A percentile compares a stretch with the other conserved stretches of the same genome.
Conservation (phyloP, 2,329 filamentous ascomycete species). For the Leptodontidium sp. region DNA sequence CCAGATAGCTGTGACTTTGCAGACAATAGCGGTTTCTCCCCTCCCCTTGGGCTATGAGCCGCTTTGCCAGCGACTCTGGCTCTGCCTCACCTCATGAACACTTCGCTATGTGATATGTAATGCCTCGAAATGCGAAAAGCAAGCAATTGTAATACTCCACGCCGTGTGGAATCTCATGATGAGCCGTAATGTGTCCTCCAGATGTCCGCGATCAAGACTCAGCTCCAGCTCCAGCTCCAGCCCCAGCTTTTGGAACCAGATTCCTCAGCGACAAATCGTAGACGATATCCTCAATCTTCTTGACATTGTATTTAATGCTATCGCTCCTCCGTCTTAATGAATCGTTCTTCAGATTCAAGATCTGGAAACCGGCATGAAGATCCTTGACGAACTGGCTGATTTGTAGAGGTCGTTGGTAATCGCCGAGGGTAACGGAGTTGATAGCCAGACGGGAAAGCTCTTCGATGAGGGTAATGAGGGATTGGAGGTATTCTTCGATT, state of each 20-base stretch:
- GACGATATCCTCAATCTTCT: conserved; percentile 97
- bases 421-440: conserved; percentile 92
- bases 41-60: background rate
- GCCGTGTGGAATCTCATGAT: background rate
- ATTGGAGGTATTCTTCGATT: conserved; percentile 95
- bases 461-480: conserved; percentile 85
- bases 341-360: conserved; percentile 98
- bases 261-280: conserved; percentile 93
- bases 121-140: background rate
- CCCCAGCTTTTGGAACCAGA: conserved; percentile 63
- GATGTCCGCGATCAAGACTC: conserved; percentile 13
- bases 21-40: background rate
- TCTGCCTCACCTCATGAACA: background rate
- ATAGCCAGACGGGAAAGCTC: conserved; percentile 91
- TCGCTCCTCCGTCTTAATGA: conserved; percentile 86
- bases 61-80: background rate
- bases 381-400: conserved; percentile 96
- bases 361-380: conserved; percentile 93
- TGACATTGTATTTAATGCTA: conserved; percentile 95
- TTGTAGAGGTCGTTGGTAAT: conserved; percentile 83
- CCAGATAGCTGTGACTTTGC: background rate
- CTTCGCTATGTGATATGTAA: background rate
- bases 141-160: background rate
- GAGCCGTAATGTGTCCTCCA: background rate
- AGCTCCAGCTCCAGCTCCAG: conserved; percentile 24